Evolutionary conservation across 768 basidiomycete genomes (phyloP).

Genomic region (Pulveroboletus ravenelii): DNA sequence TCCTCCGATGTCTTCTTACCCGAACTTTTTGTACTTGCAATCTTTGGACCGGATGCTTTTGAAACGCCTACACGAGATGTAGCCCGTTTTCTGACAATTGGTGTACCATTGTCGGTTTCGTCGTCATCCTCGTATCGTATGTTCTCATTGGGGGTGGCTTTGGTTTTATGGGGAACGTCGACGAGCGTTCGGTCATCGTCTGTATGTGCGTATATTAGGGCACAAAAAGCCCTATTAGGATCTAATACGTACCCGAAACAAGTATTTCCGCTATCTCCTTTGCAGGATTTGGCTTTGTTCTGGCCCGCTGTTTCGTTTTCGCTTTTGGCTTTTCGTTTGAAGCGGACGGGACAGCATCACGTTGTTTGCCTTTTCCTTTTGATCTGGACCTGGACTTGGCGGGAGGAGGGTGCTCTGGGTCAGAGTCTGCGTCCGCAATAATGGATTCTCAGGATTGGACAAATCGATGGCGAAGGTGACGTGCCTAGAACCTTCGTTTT

Average conservation of each 20-base stretch:
- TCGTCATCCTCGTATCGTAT: not conserved
- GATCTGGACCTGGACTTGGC: constrained; percentile 1
- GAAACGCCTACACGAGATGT: not conserved
- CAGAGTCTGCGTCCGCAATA: not conserved
- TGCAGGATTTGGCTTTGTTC: constrained; percentile 4
- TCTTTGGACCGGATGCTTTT: not conserved
- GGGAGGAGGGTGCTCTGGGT: constrained; percentile 1
- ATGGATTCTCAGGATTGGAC: not conserved
- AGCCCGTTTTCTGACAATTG: not conserved
- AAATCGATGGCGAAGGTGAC: not conserved
- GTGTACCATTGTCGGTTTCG: constrained; percentile 1
- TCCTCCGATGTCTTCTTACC: not conserved
- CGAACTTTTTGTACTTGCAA: not conserved
- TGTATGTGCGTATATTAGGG: constrained; percentile 3
- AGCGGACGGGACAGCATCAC: not conserved
- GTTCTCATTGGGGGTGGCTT: not conserved
- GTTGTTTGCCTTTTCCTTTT: constrained; percentile 12
- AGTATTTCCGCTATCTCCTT: constrained; percentile 6
- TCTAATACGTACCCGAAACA: constrained; percentile 12
- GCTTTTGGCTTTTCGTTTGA: not conserved
- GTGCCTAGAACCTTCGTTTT: constrained; percentile 12
- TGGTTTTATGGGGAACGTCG: constrained; percentile 16
- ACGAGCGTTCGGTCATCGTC: constrained; percentile 28
- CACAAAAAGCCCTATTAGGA: not conserved
- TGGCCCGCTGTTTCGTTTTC: constrained; percentile 5